Evolutionary conservation across 441 rosid genomes (phyloP).

Genomic region (Croton setiger): DNA sequence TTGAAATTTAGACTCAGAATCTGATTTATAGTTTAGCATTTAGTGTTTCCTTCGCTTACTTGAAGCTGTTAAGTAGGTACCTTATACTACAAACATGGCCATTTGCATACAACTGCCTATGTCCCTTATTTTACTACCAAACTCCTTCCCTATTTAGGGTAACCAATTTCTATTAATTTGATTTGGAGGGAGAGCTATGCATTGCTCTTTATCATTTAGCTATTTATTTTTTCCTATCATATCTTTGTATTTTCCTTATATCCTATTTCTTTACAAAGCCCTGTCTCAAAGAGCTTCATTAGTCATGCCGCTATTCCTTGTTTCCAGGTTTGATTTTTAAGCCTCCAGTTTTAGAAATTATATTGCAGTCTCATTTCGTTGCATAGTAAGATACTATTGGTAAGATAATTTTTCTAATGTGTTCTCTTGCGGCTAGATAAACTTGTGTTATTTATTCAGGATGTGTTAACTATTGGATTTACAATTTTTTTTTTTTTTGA

Average conservation of each 20-base stretch:
- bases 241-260: not conserved
- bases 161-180: not conserved
- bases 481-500: too few species aligned
- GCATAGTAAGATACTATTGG: not conserved
- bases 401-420: not conserved
- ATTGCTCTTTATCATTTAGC: not conserved
- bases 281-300: not conserved
- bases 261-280: not conserved
- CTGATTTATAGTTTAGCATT: not conserved
- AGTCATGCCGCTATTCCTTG: not conserved
- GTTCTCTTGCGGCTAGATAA: not conserved
- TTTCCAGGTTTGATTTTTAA: not conserved
- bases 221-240: not conserved
- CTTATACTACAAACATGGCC: not conserved
- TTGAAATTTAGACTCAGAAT: not conserved
- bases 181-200: not conserved
- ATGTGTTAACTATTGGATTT: not conserved
- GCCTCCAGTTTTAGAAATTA: not conserved
- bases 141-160: not conserved
- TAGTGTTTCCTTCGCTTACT: not conserved
- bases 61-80: not conserved
- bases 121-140: not conserved
- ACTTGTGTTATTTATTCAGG: not conserved
- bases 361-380: not conserved
- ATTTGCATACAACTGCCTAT: not conserved